These are phyloP conservation scores for Cyclanthera cordifolia DNA, from an alignment of 306 rosid genomes.

Conservation along the genomic window DNA sequence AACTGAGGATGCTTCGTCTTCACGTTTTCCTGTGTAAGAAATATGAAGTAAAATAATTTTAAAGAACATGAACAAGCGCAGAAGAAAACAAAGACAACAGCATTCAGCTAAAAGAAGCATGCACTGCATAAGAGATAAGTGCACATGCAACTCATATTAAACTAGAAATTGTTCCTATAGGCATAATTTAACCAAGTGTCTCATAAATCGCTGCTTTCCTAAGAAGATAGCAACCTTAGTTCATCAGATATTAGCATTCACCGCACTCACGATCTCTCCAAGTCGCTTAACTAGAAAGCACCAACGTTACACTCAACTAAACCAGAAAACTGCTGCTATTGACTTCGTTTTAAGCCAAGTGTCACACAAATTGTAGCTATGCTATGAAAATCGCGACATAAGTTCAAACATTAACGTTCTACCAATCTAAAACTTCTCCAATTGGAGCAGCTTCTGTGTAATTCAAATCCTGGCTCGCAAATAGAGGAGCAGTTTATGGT, in stretches of 20 bases:
- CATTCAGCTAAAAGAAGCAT: not conserved
- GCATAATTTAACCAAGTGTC: not conserved
- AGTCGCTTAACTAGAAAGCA: not conserved
- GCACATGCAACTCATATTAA: not conserved
- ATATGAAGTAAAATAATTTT: not conserved
- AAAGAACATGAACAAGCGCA: not conserved
- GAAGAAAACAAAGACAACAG: not conserved
- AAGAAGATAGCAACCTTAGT: not conserved
- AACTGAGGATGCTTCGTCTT: conserved; percentile 96
- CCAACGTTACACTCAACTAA: not conserved
- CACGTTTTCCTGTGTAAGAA: conserved; percentile 61
- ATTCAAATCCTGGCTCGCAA: not conserved
- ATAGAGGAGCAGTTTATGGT: not conserved
- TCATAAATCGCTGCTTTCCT: not conserved
- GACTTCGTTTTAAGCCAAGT: not conserved
- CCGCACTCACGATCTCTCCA: not conserved
- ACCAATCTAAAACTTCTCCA: not conserved
- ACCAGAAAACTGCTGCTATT: not conserved
- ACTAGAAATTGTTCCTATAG: not conserved
- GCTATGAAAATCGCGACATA: not conserved
- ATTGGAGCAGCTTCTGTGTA: not conserved
- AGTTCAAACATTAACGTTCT: not conserved
- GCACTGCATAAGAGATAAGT: not conserved
- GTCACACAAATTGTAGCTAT: not conserved
- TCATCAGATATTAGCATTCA: not conserved